Evolutionary conservation across 2,329 filamentous ascomycete species (phyloP), one percentile per base, ranked within the genome.

Genomic region (Ophiostoma sp.): DNA sequence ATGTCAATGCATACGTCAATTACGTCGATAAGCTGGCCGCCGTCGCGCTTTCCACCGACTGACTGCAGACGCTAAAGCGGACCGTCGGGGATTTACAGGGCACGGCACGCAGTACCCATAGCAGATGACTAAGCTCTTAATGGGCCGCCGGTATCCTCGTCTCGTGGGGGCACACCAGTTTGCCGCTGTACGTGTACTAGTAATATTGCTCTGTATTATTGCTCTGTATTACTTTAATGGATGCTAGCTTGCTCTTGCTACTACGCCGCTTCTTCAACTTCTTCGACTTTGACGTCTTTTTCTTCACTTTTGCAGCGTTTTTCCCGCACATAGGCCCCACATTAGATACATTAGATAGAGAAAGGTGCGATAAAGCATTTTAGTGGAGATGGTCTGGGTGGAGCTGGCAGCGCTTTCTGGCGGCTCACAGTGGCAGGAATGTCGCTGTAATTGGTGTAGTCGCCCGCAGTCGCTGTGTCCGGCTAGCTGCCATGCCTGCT

Each of bases 21-120:
- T 17, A 17, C 17, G 44, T 17, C 44, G 17, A 57, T 27, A 57
- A 23, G n/a, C 52, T 23, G 52, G 5, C n/a, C 52, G 52, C n/a
- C 1, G 13, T 27, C 10, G 44, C 44, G 39, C n/a, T 52, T 52
- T 20, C 17, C 48, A 23, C 3, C 48, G 7, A 52, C 52, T n/a
- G n/a, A n/a, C n/a, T n/a, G n/a, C n/a, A n/a, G n/a, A n/a, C n/a
- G n/a, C 52, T 13, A 27, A 13, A 8, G 52, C 52, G 23, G 52
- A 57, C 52, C 52, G 52, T 15, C 52, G 52, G 23, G 23, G 52
- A 54, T 54, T 54, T 54, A 54, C 52, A 54, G 52, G 27, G 57
- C 57, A 62, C 54, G 54, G 31, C 31, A 62, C 57, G 57, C 57
- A 62, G 57, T 57, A 62, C n/a, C 52, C 52, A 54, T 13, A 10